Evolutionary conservation across 768 basidiomycete species (phyloP), one percentile per base, ranked within the genome.

Genomic region (Termitomyces sp.): DNA sequence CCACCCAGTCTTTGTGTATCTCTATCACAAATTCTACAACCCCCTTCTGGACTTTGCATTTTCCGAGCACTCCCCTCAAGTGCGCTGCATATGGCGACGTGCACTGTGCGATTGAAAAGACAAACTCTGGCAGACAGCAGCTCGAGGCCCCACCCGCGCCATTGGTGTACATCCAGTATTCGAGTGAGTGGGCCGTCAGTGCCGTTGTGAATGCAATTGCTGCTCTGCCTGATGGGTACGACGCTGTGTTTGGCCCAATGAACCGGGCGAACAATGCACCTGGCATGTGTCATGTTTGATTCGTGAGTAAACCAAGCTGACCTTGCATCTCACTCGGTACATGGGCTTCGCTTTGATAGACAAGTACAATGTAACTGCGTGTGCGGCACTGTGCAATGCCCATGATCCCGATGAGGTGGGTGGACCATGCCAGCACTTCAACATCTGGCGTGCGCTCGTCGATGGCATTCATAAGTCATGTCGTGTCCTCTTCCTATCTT

Each of bases 281-380:
- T 33, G 62, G 63, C 26, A 62, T 62, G 30, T 2, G 61, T 21
- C 0, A 3, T 26, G 17, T 26, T 2, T 23, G 5, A 2, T 40
- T 23, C 15, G 28, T 30, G 21, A n/a, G 40, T 12, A 40, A 21
- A 23, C 19, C 9, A 15, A 31, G 28, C 62, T 67, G 47, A 68
- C 23, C 23, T 23, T 23, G 23, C 23, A 3, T 17, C 0, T 43
- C 7, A 10, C 12, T 46, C 19, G 78, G 78, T 81, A 79, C 62
- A 79, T 79, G 77, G 78, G 78, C 54, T 81, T 77, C 55, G 75
- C 72, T 8, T 78, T 78, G 68, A 66, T 79, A 19, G 74, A 76
- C 58, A 67, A 70, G 49, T 81, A 81, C 61, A 78, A 79, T 56
- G 75, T 76, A 50, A 61, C 70, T 8, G 75, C 75, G 5, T 81